These are phyloP conservation scores for Trichoderma cornu-damae DNA, from an alignment of 2,329 filamentous ascomycete genomes.

Conservation along the genomic window DNA sequence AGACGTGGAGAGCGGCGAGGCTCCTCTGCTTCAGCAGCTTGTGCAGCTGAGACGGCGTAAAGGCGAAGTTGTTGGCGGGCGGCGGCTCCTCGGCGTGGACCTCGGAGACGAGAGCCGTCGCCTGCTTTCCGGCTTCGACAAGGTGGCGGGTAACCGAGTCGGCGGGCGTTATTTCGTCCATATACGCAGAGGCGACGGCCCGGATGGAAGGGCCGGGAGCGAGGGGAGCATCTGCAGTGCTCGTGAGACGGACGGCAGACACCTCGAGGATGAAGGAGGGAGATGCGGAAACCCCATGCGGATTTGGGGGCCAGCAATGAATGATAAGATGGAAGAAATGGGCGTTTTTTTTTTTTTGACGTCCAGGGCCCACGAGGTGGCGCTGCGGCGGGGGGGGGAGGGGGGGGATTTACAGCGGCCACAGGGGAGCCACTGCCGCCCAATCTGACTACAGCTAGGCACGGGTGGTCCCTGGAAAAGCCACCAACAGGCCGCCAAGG, in stretches of 20 bases:
- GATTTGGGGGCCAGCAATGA: slow-evolving; percentile 4
- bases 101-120: slow-evolving; percentile 21
- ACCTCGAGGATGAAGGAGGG: too few relatives aligned
- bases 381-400: background rate
- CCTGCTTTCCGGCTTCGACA: slow-evolving; percentile 6
- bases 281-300: slow-evolving; percentile 8
- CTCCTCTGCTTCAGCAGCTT: slow-evolving; percentile 49
- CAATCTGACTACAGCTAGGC: too few relatives aligned
- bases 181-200: slow-evolving; percentile 23
- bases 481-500: background rate
- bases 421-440: slow-evolving; percentile 5
- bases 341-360: background rate
- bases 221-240: slow-evolving; percentile 19
- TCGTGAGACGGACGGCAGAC: too few relatives aligned
- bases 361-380: slow-evolving; percentile 1
- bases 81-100: slow-evolving; percentile 27
- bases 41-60: slow-evolving; percentile 49
- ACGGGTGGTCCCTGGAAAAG: background rate
- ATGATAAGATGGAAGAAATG: background rate
- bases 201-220: slow-evolving; percentile 15
- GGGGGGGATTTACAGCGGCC: slow-evolving; percentile 12
- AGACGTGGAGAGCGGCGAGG: slow-evolving; percentile 43
- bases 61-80: slow-evolving; percentile 46
- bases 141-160: slow-evolving; percentile 9
- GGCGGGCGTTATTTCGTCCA: slow-evolving; percentile 30